These are phyloP conservation scores for Tylopilus sp. DNA, from an alignment of 768 basidiomycete species.

Conservation along the genomic window DNA sequence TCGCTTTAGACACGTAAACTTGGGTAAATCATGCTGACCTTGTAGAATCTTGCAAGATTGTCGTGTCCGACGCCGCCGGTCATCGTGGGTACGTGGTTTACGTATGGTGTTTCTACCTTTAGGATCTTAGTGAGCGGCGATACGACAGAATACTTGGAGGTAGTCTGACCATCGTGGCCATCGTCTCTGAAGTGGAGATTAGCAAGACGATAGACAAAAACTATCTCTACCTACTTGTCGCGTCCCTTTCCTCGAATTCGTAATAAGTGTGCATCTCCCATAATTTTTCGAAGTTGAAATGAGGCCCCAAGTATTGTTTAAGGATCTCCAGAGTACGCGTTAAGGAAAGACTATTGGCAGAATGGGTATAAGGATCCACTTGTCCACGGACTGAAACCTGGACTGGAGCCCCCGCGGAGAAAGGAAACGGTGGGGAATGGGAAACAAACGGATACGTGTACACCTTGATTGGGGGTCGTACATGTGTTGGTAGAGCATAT, in stretches of 20 bases:
- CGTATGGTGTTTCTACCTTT: constrained; percentile 41
- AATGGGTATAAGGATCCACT: constrained; percentile 34
- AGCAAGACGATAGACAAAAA: neutral
- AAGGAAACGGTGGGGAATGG: constrained; percentile 37
- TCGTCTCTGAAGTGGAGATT: constrained; percentile 32
- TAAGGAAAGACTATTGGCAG: constrained; percentile 37
- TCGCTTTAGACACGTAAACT: neutral
- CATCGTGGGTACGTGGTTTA: constrained; percentile 43
- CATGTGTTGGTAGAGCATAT: constrained; percentile 23
- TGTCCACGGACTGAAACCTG: constrained; percentile 15
- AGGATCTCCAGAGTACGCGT: constrained; percentile 38
- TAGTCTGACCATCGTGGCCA: constrained; percentile 40
- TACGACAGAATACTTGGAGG: neutral
- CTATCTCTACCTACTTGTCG: constrained; percentile 31
- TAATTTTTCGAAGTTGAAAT: constrained; percentile 42
- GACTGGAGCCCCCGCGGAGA: constrained; percentile 31
- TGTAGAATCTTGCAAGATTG: constrained; percentile 46
- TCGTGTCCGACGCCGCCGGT: constrained; percentile 44
- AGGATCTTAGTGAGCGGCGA: constrained; percentile 1
- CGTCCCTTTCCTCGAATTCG: constrained; percentile 40
- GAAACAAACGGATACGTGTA: constrained; percentile 38
- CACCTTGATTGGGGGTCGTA: constrained; percentile 28
- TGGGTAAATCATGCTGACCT: constrained; percentile 22
- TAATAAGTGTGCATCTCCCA: constrained; percentile 48
- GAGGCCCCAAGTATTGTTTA: constrained; percentile 38